A percentile compares a stretch with the other conserved stretches of the same genome.
Evolutionary conservation across 371 early-diverging fungal genomes (phyloP).

Genomic region (Mortierella sp.): DNA sequence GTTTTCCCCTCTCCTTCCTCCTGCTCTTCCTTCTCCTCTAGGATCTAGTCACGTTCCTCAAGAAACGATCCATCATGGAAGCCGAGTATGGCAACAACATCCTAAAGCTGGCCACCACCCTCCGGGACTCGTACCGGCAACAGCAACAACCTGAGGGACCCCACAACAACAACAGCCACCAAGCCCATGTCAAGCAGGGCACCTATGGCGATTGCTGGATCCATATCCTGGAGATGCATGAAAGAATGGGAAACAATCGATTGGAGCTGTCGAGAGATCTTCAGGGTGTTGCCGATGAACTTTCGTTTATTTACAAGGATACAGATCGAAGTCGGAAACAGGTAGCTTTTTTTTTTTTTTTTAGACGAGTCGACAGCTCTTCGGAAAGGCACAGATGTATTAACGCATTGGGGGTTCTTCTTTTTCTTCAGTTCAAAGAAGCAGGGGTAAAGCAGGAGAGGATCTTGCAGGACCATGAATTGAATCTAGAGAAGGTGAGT

Average conservation of each 20-base stretch:
- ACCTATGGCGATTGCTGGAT: constrained; percentile 66
- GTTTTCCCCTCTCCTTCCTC: not conserved
- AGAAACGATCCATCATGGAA: constrained; percentile 54
- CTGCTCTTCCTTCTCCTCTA: no score
- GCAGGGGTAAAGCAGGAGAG: constrained; percentile 75
- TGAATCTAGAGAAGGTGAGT: constrained; percentile 74
- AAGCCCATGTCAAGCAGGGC: constrained; percentile 49
- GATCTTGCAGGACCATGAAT: constrained; percentile 71
- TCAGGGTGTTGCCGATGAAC: constrained; percentile 73
- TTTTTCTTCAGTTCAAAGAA: constrained; percentile 70
- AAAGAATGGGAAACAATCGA: constrained; percentile 76
- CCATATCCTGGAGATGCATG: constrained; percentile 74
- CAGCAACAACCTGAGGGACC: constrained; percentile 24
- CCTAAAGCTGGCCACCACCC: constrained; percentile 29
- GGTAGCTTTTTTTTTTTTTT: constrained; percentile 45
- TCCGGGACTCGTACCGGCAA: constrained; percentile 48
- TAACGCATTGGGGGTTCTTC: not conserved
- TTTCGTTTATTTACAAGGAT: constrained; percentile 75
- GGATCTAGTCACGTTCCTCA: constrained; percentile 52
- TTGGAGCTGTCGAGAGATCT: constrained; percentile 69
- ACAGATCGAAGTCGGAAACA: constrained; percentile 82
- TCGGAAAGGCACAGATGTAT: not conserved
- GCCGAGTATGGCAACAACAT: constrained; percentile 55
- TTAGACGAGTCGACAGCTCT: no score
- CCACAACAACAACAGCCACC: not conserved